Conservation (phyloP, 2,329 filamentous ascomycete genomes). For the Pleochaeta shiraiana region DNA sequence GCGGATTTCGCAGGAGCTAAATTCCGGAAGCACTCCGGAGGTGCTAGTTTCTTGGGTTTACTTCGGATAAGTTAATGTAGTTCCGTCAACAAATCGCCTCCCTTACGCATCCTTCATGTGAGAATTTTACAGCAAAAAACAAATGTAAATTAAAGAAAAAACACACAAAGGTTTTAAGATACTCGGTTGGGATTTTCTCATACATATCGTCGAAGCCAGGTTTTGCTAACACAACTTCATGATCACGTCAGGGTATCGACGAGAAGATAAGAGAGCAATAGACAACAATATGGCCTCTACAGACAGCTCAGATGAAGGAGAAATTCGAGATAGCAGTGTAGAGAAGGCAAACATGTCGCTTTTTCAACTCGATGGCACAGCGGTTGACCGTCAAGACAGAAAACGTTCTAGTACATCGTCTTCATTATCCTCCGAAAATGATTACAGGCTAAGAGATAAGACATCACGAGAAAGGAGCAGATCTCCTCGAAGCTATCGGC, state of each 20-base stretch:
- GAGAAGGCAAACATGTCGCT: slow-evolving; percentile 84
- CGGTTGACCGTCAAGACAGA: slow-evolving; percentile 89
- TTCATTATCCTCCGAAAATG: slow-evolving; percentile 21
- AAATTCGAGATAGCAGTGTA: slow-evolving; percentile 56
- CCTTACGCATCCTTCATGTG: too few relatives aligned
- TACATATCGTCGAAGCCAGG: slow-evolving; percentile 17
- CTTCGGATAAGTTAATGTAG: too few relatives aligned
- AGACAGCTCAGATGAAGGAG: slow-evolving; percentile 64
- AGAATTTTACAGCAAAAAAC: too few relatives aligned
- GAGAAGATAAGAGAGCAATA: slow-evolving; percentile 11
- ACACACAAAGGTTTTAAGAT: not conserved
- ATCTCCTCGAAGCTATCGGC: slow-evolving; percentile 28
- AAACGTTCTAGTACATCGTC: slow-evolving; percentile 24
- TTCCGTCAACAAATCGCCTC: too few relatives aligned
- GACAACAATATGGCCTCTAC: slow-evolving; percentile 26
- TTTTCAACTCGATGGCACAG: slow-evolving; percentile 51
- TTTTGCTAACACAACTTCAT: slow-evolving; percentile 20
- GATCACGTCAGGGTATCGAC: slow-evolving; percentile 18
- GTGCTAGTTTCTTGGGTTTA: too few relatives aligned
- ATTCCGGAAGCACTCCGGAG: too few relatives aligned
- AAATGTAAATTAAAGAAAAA: too few relatives aligned
- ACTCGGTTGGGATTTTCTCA: slow-evolving; percentile 20
- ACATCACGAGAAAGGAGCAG: slow-evolving; percentile 26
- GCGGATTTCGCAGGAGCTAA: too few relatives aligned
- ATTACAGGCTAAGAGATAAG: slow-evolving; percentile 24